These are phyloP conservation scores for Xylariaceae sp. DNA, from an alignment of 2,329 filamentous ascomycete genomes.

Conservation along the genomic window DNA sequence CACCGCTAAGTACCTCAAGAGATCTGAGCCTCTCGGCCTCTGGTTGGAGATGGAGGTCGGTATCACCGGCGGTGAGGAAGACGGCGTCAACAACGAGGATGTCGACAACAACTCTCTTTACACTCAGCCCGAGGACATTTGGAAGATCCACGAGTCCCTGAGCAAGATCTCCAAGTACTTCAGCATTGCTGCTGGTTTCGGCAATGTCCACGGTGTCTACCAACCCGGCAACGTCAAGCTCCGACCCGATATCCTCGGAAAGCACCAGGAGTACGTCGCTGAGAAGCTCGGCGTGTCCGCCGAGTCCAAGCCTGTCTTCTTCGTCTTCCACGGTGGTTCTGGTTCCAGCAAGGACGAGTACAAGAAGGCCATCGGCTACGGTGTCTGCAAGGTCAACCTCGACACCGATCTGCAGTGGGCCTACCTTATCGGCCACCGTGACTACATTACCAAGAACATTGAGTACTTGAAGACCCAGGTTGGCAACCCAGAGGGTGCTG, in stretches of 20 bases:
- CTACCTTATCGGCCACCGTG: conserved; percentile 87
- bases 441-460: conserved; percentile 92
- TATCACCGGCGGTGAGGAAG: conserved; percentile 96
- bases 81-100: conserved; percentile 97
- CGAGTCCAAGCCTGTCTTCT: conserved; percentile 91
- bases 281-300: conserved; percentile 65
- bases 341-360: conserved; percentile 91
- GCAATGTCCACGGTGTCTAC: conserved; percentile 99
- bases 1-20: conserved; percentile 90
- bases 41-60: conserved; percentile 92
- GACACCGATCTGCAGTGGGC: conserved; percentile 98
- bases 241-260: conserved; percentile 89
- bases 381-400: conserved; percentile 99
- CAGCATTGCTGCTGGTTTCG: conserved; percentile 96
- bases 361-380: conserved; percentile 81
- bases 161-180: conserved; percentile 89
- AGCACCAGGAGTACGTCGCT: conserved; percentile 93
- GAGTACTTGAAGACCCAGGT: conserved; percentile 86
- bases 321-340: conserved; percentile 98
- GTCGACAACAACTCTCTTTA: conserved; percentile 95
- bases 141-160: conserved; percentile 84
- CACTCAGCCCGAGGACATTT: conserved; percentile 96
- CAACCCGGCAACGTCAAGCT: conserved; percentile 97
- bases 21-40: conserved; percentile 94
- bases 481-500: conserved; percentile 90